Conservation (phyloP, 2,329 filamentous ascomycete species). For the Incumbomyces lentus region DNA sequence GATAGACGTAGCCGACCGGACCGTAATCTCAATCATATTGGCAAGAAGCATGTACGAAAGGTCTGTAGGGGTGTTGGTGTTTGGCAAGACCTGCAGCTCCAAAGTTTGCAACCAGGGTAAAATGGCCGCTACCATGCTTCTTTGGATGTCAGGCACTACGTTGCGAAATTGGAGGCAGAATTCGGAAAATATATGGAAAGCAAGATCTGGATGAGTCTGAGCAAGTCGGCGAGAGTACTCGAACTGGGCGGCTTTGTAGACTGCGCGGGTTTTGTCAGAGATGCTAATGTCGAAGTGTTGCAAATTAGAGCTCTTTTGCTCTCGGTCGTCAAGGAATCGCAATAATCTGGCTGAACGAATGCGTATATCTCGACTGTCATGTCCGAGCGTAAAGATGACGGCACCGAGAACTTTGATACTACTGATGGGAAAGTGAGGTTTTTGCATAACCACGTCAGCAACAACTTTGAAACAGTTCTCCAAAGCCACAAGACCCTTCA, state of each 20-base stretch:
- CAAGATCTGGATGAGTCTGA: constrained; percentile 76
- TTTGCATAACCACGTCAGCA: constrained; percentile 72
- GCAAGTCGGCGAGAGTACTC: constrained; percentile 87
- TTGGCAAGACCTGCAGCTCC: constrained; percentile 82
- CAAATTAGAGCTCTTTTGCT: constrained; percentile 77
- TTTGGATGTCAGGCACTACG: constrained; percentile 68
- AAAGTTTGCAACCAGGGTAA: constrained; percentile 94
- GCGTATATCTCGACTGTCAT: constrained; percentile 77
- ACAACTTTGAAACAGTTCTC: constrained; percentile 95
- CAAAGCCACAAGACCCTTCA: constrained; percentile 69
- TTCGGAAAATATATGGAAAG: constrained; percentile 91
- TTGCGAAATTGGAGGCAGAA: constrained; percentile 90
- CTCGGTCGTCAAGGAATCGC: constrained; percentile 69
- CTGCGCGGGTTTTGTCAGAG: constrained; percentile 93
- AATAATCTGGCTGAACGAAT: constrained; percentile 78
- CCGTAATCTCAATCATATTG: constrained; percentile 92
- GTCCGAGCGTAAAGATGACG: constrained; percentile 84
- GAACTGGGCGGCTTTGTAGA: constrained; percentile 95
- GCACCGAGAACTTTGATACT: constrained; percentile 88
- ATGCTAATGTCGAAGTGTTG: constrained; percentile 98
- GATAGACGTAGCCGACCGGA: constrained; percentile 74
- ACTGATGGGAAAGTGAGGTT: constrained; percentile 68
- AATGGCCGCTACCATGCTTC: constrained; percentile 89
- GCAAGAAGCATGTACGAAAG: constrained; percentile 90
- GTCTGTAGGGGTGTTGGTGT: constrained; percentile 70